Evolutionary conservation across 2,329 filamentous ascomycete genomes (phyloP).

Genomic region (Grosmannia penicillata): DNA sequence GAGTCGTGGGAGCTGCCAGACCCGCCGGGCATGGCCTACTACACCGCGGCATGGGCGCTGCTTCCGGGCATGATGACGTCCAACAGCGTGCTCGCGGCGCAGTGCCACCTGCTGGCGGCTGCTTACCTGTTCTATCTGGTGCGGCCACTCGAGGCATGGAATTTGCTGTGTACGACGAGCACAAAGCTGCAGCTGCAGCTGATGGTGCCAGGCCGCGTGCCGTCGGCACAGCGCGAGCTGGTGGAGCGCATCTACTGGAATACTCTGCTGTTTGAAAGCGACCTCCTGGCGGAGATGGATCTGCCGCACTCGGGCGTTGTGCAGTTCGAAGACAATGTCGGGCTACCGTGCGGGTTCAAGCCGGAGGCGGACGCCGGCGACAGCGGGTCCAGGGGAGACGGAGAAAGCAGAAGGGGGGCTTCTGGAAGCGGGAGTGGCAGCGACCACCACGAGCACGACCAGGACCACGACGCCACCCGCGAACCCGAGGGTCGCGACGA

Average conservation of each 20-base stretch:
- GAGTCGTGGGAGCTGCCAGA: no score
- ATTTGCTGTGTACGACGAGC: conserved; percentile 61
- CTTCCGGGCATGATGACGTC: conserved; percentile 66
- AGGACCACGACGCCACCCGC: conserved; percentile 26
- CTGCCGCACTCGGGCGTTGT: conserved; percentile 72
- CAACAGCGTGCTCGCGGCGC: conserved; percentile 63
- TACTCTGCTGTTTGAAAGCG: conserved; percentile 63
- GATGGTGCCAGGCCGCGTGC: conserved; percentile 57
- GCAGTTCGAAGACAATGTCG: conserved; percentile 67
- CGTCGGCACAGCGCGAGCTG: conserved; percentile 54
- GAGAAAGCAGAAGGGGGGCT: no score
- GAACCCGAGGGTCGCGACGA: conserved; percentile 51
- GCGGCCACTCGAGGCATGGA: conserved; percentile 73
- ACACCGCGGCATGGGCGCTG: conserved; percentile 65
- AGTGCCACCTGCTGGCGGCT: conserved; percentile 67
- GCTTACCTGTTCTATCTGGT: conserved; percentile 76
- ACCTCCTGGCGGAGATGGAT: conserved; percentile 65
- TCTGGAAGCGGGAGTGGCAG: no score
- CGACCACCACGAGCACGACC: conserved; percentile 18
- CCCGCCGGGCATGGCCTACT: conserved; percentile 63
- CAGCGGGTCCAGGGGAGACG: no score
- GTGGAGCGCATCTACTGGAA: conserved; percentile 78
- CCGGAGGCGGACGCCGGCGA: conserved; percentile 17
- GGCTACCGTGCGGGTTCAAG: conserved; percentile 60
- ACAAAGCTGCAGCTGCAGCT: conserved; percentile 69